These are phyloP conservation scores for Holtermannia corniformis DNA, from an alignment of 768 basidiomycete genomes.

Conservation along the genomic window DNA sequence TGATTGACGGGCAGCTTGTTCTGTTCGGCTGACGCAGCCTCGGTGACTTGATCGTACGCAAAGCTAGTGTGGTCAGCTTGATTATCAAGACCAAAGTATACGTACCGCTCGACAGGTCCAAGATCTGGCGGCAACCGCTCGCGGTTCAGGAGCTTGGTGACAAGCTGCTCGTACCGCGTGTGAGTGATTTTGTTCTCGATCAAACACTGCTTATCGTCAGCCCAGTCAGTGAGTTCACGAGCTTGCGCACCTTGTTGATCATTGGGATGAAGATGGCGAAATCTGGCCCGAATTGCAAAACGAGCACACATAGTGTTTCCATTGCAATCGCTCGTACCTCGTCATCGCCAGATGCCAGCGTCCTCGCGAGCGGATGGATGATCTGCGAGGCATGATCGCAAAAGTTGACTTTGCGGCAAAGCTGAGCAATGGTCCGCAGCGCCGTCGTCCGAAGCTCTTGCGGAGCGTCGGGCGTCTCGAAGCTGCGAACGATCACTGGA, in stretches of 20 bases:
- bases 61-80: not conserved
- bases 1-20: conserved; percentile 90
- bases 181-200: conserved; percentile 68
- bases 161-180: conserved; percentile 74
- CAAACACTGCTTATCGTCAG: conserved; percentile 54
- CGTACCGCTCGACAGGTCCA: conserved; percentile 58
- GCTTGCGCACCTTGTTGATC: conserved; percentile 67
- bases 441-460: conserved; percentile 73
- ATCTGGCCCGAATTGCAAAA: conserved; percentile 88
- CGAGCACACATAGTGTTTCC: conserved; percentile 84
- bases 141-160: conserved; percentile 79
- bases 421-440: conserved; percentile 78
- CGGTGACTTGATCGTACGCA: conserved; percentile 26
- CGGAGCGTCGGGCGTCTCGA: conserved; percentile 69
- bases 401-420: conserved; percentile 89
- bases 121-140: conserved; percentile 83
- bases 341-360: conserved; percentile 55
- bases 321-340: conserved; percentile 78
- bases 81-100: not conserved
- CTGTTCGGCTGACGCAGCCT: conserved; percentile 54
- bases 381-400: conserved; percentile 95
- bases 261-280: conserved; percentile 97
- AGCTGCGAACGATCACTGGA: conserved; percentile 83
- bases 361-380: conserved; percentile 85
- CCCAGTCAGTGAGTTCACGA: not conserved